These are phyloP conservation scores for Phytophthora niederhauseri DNA, from an alignment of 352 stramenopile genomes.

Conservation along the genomic window DNA sequence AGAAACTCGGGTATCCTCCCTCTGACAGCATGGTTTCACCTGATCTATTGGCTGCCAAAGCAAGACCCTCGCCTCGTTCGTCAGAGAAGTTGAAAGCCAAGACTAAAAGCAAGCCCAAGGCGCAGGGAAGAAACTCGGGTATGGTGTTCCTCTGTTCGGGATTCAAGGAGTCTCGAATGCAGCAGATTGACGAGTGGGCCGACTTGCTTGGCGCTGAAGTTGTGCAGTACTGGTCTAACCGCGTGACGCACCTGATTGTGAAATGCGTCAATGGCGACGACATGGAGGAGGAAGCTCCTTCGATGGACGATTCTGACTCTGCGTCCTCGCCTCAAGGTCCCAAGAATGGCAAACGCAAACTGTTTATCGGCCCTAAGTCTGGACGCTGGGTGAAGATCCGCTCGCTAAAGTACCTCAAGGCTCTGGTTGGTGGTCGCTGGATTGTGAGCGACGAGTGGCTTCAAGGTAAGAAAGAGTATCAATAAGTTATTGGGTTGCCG, in stretches of 20 bases:
- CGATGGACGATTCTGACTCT: constrained; percentile 30
- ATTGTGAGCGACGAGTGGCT: constrained; percentile 88
- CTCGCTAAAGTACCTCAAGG: constrained; percentile 89
- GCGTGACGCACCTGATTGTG: constrained; percentile 85
- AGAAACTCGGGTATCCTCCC: too few relatives aligned
- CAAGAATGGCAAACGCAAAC: constrained; percentile 45
- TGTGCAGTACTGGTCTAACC: constrained; percentile 53
- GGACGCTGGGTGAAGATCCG: constrained; percentile 83
- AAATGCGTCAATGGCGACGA: constrained; percentile 69
- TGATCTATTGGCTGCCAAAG: constrained; percentile 16
- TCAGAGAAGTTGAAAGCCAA: constrained; percentile 18
- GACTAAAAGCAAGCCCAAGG: constrained; percentile 22
- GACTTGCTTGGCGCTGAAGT: constrained; percentile 51
- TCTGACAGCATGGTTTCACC: constrained; percentile 27
- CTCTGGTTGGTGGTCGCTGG: constrained; percentile 76
- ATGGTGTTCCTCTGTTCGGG: constrained; percentile 71
- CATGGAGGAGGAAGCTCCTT: constrained; percentile 28
- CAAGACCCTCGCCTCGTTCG: constrained; percentile 16
- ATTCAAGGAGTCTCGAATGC: constrained; percentile 49
- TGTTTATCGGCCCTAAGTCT: constrained; percentile 52
- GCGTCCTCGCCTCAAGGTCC: constrained; percentile 14
- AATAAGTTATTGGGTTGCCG: not conserved
- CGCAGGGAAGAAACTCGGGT: constrained; percentile 27
- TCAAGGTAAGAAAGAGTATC: constrained; percentile 40
- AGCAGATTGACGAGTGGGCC: constrained; percentile 54